Percentiles rank a stretch among this genome's conserved stretches.
Evolutionary conservation across 257 asterid genomes (phyloP).

Genomic region (Fraxinus cuspidata): DNA sequence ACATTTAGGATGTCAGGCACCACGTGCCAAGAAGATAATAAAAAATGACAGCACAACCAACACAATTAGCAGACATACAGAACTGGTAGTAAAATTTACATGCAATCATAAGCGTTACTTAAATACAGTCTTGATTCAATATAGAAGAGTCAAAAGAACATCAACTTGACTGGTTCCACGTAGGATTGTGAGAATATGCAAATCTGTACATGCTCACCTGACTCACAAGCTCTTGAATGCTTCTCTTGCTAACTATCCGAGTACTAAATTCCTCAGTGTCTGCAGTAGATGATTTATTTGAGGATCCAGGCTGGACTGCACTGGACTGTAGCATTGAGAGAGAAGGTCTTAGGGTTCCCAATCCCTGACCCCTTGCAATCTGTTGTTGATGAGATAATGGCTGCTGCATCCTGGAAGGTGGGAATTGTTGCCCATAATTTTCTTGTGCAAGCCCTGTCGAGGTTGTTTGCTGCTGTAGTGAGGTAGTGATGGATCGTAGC

Average conservation of each 20-base stretch:
- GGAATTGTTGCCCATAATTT: conserved; percentile 55
- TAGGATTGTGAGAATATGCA: conserved; percentile 1
- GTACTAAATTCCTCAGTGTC: conserved; percentile 65
- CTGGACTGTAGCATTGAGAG: conserved; percentile 47
- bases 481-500: conserved; percentile 51
- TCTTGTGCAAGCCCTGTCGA: conserved; percentile 56
- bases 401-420: conserved; percentile 59
- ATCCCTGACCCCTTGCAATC: conserved; percentile 53
- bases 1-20: conserved; percentile 6
- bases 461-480: conserved; percentile 51
- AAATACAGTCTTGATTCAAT: neutral
- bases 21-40: neutral
- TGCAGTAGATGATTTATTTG: conserved; percentile 38
- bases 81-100: neutral
- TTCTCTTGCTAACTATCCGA: conserved; percentile 73
- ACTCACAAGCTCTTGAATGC: conserved; percentile 75
- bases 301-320: conserved; percentile 41
- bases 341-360: conserved; percentile 63
- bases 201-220: conserved; percentile 50
- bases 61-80: conserved; percentile 16
- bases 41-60: conserved; percentile 7
- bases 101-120: neutral
- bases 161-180: neutral
- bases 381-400: conserved; percentile 66
- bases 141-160: conserved; percentile 4